Evolutionary conservation across 257 asterid genomes (phyloP).

Genomic region (Solanum bulbocastanum): DNA sequence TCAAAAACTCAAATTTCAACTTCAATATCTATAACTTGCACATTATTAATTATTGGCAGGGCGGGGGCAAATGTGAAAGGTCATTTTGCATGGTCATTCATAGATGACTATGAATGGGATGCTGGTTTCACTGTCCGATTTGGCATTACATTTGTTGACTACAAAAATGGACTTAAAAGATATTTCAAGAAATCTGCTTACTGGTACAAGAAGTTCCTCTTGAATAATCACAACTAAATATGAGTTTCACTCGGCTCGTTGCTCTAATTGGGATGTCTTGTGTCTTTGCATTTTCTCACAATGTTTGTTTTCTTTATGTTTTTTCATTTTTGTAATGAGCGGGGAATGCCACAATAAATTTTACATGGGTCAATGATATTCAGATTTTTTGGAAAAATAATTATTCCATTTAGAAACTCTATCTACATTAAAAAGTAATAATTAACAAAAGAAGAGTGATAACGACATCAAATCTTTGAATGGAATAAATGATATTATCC

Average conservation of each 20-base stretch:
- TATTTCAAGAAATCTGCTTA: slow-evolving; percentile 12
- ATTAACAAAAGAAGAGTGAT: background rate
- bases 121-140: slow-evolving; percentile 20
- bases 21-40: background rate
- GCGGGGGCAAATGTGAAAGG: slow-evolving; percentile 25
- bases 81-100: slow-evolving; percentile 15
- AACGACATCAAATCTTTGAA: background rate
- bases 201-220: slow-evolving; percentile 22
- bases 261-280: background rate
- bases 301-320: background rate
- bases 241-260: background rate
- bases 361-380: background rate
- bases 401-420: background rate
- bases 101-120: slow-evolving; percentile 24
- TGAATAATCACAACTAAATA: background rate
- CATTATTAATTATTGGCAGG: background rate
- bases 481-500: background rate
- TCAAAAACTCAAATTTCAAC: background rate
- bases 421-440: background rate
- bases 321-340: too few species aligned
- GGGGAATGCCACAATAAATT: background rate
- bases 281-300: background rate
- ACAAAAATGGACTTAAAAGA: slow-evolving; percentile 7
- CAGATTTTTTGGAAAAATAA: background rate
- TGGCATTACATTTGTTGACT: slow-evolving; percentile 12